Conservation (phyloP, 345 rosid species). For the Triadica sebifera region DNA sequence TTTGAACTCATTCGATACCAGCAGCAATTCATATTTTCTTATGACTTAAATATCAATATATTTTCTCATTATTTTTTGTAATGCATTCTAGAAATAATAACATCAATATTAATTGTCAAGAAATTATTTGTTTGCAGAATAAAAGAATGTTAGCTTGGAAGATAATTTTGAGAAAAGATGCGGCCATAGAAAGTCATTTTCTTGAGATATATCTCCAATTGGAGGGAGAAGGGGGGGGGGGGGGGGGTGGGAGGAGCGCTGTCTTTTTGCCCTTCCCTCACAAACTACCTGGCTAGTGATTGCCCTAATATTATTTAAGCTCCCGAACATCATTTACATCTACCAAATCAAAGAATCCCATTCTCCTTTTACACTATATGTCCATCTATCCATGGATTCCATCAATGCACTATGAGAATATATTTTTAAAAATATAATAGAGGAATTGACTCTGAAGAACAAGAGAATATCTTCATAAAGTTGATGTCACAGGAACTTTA, state of each 20-base stretch:
- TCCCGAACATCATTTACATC: not conserved
- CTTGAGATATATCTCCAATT: not conserved
- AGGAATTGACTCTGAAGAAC: not conserved
- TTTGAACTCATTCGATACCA: not conserved
- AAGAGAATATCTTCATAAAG: not conserved
- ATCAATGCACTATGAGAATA: not conserved
- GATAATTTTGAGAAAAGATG: too few species aligned
- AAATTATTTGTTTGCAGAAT: not conserved
- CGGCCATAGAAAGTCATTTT: too few species aligned
- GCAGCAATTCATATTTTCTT: too few species aligned
- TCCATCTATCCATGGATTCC: not conserved
- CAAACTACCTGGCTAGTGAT: not conserved
- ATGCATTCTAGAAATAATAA: not conserved
- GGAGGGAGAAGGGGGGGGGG: too few species aligned
- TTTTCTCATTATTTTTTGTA: not conserved
- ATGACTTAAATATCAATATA: too few species aligned
- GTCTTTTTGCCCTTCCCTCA: too few species aligned
- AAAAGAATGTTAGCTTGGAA: not conserved
- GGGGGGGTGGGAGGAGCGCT: too few species aligned
- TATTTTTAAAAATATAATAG: not conserved
- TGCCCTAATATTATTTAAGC: not conserved
- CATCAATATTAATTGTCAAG: not conserved
- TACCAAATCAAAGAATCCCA: too few species aligned
- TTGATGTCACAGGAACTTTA: conserved; percentile 24
- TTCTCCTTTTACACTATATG: too few species aligned